Evolutionary conservation across 805 yeast genomes (phyloP), one percentile per base, ranked within the genome.

Genomic region (Saccharomycopsis sp.): DNA sequence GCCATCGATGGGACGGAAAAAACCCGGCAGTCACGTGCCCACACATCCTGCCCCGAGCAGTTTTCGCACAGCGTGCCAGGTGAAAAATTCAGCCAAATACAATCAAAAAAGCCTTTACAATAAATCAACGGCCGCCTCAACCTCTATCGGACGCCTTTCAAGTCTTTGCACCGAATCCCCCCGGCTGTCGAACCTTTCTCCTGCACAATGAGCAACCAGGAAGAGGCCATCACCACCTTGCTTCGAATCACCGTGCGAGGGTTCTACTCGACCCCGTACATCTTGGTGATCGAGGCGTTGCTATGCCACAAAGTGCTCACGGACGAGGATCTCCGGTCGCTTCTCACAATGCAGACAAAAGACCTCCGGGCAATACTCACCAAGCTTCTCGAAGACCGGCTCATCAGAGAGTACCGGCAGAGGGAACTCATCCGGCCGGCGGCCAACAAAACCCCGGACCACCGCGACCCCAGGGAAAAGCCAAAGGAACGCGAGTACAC

Each of bases 301-400:
- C 71, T 92, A 46, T 80, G 87, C 65, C 99, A 92, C 71, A 85
- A 91, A 15, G 97, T 92, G 7, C 78, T 92, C 34, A 86, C 91
- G 18, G 99, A 94, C 71, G 97, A 92, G 61, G 99, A 94, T 71
- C 75, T 94, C 67, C 81, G 87, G 34, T 84, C 82, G 66, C 75
- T 94, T 55, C 75, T 92, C 51, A 91, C 94, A 20, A 83, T 94
- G 64, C 90, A 89, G 64, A 79, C 91, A 56, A 92, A 92, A 66
- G 97, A 90, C 66, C 77, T 94, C 50, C 82, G 97, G 58, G 82
- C 92, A 9, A 76, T 88, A 50, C 87, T 96, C 69, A 87, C 91
- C 58, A 79, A 83, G 65, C 73, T 94, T 47, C 80, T 90, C 14
- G 97, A 92, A 29, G 99, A 94, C 75, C 77, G 95, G 59, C 71